Evolutionary conservation across 371 early-diverging fungal species (phyloP), one percentile per base, ranked within the genome.

Genomic region (Nematocida homosporus): DNA sequence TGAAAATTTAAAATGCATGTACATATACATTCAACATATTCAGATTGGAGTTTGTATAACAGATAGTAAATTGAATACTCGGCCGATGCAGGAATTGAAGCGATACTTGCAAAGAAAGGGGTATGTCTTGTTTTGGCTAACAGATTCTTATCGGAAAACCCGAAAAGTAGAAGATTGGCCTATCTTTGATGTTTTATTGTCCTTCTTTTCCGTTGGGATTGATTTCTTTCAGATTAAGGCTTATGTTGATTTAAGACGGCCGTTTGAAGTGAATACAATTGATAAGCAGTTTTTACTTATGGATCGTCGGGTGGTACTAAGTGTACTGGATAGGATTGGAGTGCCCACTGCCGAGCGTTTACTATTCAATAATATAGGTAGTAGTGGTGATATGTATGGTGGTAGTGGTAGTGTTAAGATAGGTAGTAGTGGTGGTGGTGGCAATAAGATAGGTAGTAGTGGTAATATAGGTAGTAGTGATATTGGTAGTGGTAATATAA

Each of bases 131-230:
- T 72, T 61, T 34, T 59, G 40, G 40, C 55, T 72, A 20, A 56
- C 60, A 16, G 61, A 72, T 35, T 37, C 25, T 27, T 72, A 72
- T 37, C 32, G 75, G 47, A 52, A 57, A 16, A 47, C 32, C n/a
- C 40, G 30, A 27, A 32, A 56, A 5, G 65, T 65, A 23, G 89
- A 89, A 38, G 86, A 87, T 65, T 94, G 97, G 97, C 97, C 97
- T 3, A 84, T 86, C 0, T 93, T 94, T 83, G 94, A 97, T 83
- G 91, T 94, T 78, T 86, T 97, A 79, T 89, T 97, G 35, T 90
- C 93, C 13, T 97, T 97, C 85, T 95, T 92, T 83, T 92, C 92
- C 3, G 87, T 83, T 32, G 94, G 92, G 32, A 94, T 97, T 77
- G 95, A 95, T 0, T 85, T 97, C 32, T 86, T 90, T 32, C 94